phyloP scores from a whole-genome alignment of 2,329 filamentous ascomycete species.

The Trichoderma breve region DNA sequence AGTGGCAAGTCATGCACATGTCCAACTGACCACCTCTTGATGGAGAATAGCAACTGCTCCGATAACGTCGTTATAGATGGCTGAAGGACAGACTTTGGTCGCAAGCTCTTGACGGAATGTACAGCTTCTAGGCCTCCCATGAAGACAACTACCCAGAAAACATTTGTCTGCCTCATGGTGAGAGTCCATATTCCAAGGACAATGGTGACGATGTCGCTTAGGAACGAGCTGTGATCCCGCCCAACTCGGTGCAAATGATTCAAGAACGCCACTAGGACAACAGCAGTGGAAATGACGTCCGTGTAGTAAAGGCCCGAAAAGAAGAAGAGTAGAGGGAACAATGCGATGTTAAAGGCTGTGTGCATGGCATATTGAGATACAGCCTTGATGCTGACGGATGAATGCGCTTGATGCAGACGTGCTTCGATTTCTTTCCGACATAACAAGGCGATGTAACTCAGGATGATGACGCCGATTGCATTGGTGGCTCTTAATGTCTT shows the following conservation, averaged over 20 bases:
- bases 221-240: constrained; percentile 30
- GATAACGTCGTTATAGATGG: constrained; percentile 33
- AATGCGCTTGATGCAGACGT: constrained; percentile 33
- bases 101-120: constrained; percentile 48
- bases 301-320: constrained; percentile 96
- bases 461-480: constrained; percentile 37
- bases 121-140: constrained; percentile 62
- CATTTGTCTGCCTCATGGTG: constrained; percentile 87
- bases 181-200: constrained; percentile 64
- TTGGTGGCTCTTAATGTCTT: constrained; percentile 50
- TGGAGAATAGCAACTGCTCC: constrained; percentile 39
- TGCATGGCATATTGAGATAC: constrained; percentile 50
- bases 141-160: constrained; percentile 88
- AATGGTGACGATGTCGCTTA: constrained; percentile 46
- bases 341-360: constrained; percentile 71
- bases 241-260: constrained; percentile 50
- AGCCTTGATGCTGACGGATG: constrained; percentile 19
- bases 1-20: constrained; percentile 56
- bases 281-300: constrained; percentile 76
- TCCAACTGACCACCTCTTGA: constrained; percentile 47
- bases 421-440: constrained; percentile 54
- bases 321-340: constrained; percentile 93
- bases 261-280: constrained; percentile 69
- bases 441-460: constrained; percentile 46
- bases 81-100: constrained; percentile 32